Evolutionary conservation across 2,329 filamentous ascomycete species (phyloP).

Genomic region (Microdochium bolleyi): DNA sequence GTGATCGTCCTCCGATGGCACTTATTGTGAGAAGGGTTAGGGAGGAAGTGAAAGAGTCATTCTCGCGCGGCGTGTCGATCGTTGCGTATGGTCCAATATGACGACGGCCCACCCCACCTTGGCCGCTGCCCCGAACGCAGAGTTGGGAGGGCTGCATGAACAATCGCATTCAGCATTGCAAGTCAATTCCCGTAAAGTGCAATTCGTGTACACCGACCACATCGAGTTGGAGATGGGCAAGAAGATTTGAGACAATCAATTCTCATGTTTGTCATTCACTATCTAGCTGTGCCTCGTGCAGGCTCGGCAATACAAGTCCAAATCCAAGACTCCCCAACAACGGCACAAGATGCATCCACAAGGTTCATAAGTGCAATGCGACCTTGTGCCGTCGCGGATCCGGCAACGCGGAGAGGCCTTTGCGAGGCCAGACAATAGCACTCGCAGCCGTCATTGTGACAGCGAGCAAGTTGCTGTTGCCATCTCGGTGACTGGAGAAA

Average conservation of each 20-base stretch:
- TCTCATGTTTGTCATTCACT: background rate
- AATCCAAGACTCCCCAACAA: background rate
- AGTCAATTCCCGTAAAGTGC: no score
- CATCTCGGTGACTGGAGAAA: background rate
- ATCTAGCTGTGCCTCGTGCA: background rate
- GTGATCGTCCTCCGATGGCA: no score
- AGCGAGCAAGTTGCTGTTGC: background rate
- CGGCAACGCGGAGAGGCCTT: background rate
- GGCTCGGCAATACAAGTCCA: background rate
- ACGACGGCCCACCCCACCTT: no score
- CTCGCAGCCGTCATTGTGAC: background rate
- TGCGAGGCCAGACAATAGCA: background rate
- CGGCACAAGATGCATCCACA: background rate
- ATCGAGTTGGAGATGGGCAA: no score
- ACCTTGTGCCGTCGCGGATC: background rate
- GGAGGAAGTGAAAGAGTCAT: conserved; percentile 1
- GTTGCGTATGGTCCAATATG: no score
- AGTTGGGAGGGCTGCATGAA: no score
- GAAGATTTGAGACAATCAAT: background rate
- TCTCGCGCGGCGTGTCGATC: no score
- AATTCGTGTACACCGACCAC: no score
- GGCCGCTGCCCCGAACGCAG: no score
- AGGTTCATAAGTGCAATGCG: background rate
- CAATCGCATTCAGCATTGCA: no score
- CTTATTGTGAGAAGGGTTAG: no score